Conservation (phyloP, 208 protist species). For the Trypanosoma melophagium region DNA sequence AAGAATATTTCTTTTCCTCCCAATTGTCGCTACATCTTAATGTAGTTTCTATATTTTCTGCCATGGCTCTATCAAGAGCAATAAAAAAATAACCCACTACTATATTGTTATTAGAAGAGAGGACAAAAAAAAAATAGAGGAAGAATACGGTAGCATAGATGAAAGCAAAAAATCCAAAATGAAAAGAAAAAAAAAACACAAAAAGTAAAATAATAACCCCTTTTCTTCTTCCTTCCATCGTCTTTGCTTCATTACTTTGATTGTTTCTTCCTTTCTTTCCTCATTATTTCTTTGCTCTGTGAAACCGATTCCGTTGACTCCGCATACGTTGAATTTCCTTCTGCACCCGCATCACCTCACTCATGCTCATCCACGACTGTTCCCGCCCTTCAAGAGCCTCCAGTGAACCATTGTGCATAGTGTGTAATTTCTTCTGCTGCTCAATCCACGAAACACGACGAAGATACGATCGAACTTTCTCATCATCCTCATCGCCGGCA, state of each 20-base stretch:
- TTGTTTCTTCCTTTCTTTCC: not conserved
- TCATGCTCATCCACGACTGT: conserved; percentile 45
- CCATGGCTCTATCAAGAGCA: no score
- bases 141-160: no score
- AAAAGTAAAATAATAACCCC: not conserved
- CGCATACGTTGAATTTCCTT: conserved; percentile 51
- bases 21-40: no score
- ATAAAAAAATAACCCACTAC: no score
- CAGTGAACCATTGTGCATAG: conserved; percentile 16
- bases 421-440: conserved; percentile 35
- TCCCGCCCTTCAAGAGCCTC: conserved; percentile 2
- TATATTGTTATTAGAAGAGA: not conserved
- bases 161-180: not conserved
- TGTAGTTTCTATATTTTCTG: no score
- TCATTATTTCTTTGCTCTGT: conserved; percentile 33
- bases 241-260: not conserved
- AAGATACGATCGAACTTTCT: conserved; percentile 54
- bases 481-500: conserved; percentile 28
- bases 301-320: conserved; percentile 48
- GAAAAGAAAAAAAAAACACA: not conserved
- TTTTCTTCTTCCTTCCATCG: not conserved
- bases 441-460: conserved; percentile 64
- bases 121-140: no score
- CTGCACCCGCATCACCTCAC: conserved; percentile 44
- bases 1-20: no score